Conservation (phyloP, 768 basidiomycete species). For the Mycena belliarum region DNA sequence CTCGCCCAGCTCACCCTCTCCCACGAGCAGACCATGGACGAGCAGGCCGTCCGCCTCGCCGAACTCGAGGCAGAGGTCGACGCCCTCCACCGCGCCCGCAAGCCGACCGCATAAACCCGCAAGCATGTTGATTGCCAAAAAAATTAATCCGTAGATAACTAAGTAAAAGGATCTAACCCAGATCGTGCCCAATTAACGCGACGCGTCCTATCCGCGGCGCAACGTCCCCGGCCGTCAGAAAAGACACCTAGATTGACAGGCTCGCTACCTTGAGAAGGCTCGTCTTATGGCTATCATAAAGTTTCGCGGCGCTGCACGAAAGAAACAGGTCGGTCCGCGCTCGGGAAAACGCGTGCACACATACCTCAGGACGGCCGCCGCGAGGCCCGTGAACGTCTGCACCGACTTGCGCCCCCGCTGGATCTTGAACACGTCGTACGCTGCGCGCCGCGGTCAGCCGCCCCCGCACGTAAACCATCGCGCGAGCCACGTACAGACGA, state of each 20-base stretch:
- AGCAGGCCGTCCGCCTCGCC: conserved; percentile 54
- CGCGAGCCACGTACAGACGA: conserved; percentile 63
- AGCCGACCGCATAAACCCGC: neutral
- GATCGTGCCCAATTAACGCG: conserved; percentile 3
- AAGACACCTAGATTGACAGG: conserved; percentile 24
- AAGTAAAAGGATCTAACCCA: conserved; percentile 20
- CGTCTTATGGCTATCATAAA: conserved; percentile 72
- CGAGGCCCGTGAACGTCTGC: conserved; percentile 67
- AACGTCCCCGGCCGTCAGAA: conserved; percentile 18
- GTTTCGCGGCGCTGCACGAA: conserved; percentile 60
- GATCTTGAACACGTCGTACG: conserved; percentile 77
- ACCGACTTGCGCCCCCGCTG: conserved; percentile 60
- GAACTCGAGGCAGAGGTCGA: conserved; percentile 63
- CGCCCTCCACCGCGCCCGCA: conserved; percentile 26
- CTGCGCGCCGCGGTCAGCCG: conserved; percentile 37
- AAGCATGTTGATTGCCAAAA: conserved; percentile 8
- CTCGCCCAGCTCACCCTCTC: conserved; percentile 61
- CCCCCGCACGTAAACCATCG: conserved; percentile 8
- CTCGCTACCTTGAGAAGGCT: conserved; percentile 52
- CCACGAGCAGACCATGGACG: conserved; percentile 70
- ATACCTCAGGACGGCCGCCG: conserved; percentile 75
- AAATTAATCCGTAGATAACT: conserved; percentile 13
- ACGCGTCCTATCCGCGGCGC: conserved; percentile 16
- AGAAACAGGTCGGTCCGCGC: conserved; percentile 12
- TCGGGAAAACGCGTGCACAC: conserved; percentile 16